Evolutionary conservation across 164 flowering plant species (phyloP).

Genomic region (Aristolochia contorta): DNA sequence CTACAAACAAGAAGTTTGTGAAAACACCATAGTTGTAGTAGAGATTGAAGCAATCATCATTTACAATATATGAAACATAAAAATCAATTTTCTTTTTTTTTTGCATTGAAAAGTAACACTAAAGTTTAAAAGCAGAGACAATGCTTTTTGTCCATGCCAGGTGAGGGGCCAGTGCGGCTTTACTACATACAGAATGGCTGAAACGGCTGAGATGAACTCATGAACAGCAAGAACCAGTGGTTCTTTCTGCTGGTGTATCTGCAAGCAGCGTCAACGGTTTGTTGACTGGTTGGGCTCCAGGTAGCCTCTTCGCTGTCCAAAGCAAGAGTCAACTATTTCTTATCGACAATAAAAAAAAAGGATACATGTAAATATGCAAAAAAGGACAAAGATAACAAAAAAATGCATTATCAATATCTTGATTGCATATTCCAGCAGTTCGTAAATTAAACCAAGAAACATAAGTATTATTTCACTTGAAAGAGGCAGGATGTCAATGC

Average conservation of each 20-base stretch:
- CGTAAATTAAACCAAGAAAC: background rate
- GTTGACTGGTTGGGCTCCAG: constrained; percentile 9
- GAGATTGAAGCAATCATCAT: no score
- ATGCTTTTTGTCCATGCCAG: no score
- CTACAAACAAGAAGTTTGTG: no score
- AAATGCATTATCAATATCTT: background rate
- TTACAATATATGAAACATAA: no score
- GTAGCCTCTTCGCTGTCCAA: constrained; percentile 13
- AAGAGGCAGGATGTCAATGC: background rate
- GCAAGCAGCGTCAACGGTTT: constrained; percentile 13
- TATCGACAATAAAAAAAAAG: background rate
- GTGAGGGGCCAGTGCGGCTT: background rate
- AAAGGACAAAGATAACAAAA: background rate
- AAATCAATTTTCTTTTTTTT: no score
- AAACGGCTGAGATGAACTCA: constrained; percentile 1
- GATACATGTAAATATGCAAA: background rate
- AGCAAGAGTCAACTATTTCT: background rate
- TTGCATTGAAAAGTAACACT: background rate
- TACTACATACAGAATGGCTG: background rate
- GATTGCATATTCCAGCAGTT: background rate
- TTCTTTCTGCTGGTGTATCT: constrained; percentile 8
- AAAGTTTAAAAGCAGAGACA: no score
- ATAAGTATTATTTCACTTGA: background rate
- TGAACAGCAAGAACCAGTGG: constrained; percentile 10
- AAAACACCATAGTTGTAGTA: no score